These are phyloP conservation scores for Kurtzmaniella quercitrusa DNA, from an alignment of 1,139 yeast species.

Conservation along the genomic window DNA sequence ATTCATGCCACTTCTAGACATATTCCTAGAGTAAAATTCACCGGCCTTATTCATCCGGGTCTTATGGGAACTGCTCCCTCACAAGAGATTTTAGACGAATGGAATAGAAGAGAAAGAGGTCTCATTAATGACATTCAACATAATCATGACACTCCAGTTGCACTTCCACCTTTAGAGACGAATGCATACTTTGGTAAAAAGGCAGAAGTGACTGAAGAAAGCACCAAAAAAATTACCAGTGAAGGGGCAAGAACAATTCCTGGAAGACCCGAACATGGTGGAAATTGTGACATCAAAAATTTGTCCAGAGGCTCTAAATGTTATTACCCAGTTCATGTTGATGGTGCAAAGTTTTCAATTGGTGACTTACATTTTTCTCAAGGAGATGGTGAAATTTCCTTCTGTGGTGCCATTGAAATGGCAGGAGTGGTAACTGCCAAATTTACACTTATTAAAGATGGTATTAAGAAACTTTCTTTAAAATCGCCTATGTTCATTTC, in stretches of 20 bases:
- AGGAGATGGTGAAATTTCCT: constrained; percentile 51
- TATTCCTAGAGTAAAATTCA: constrained; percentile 43
- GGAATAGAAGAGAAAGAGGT: constrained; percentile 40
- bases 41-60: constrained; percentile 46
- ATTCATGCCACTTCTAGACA: constrained; percentile 46
- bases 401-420: constrained; percentile 55
- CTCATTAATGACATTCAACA: constrained; percentile 28
- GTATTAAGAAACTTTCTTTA: constrained; percentile 35
- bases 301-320: constrained; percentile 46
- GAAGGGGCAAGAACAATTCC: constrained; percentile 51
- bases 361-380: constrained; percentile 50
- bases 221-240: constrained; percentile 23
- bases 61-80: constrained; percentile 49
- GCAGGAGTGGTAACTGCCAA: constrained; percentile 43
- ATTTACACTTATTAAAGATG: constrained; percentile 35
- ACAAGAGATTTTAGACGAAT: constrained; percentile 33
- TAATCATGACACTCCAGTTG: constrained; percentile 30
- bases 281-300: constrained; percentile 50
- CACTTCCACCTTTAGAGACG: constrained; percentile 33
- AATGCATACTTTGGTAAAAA: constrained; percentile 35
- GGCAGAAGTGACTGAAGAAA: constrained; percentile 19
- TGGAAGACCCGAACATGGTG: constrained; percentile 51
- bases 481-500: constrained; percentile 46
- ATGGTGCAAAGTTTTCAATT: constrained; percentile 44
- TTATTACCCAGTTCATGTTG: constrained; percentile 43